phyloP scores from a whole-genome alignment of 345 rosid genomes.

The Euclidium syriacum region DNA sequence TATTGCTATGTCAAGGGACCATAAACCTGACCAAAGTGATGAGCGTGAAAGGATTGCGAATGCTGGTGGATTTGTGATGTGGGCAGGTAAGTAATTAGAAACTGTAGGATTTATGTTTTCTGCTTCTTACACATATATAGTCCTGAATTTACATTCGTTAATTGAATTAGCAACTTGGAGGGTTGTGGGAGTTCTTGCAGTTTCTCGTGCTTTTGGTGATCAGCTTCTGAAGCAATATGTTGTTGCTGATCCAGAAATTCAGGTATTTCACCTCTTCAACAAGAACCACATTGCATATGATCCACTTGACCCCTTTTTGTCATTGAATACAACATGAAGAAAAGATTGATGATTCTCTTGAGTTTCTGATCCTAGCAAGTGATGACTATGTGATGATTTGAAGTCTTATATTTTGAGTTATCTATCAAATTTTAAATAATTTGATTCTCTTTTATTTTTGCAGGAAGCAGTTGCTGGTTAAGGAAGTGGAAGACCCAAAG shows the following conservation, averaged over 20 bases:
- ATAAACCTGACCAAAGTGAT: no score
- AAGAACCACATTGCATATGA: background rate
- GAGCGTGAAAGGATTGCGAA: no score
- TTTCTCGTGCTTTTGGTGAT: constrained; percentile 91
- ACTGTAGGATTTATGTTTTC: background rate
- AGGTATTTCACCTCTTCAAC: constrained; percentile 28
- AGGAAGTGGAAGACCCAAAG: constrained; percentile 63
- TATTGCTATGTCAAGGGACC: no score
- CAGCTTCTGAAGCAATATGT: constrained; percentile 79
- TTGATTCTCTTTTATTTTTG: background rate
- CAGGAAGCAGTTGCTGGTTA: constrained; percentile 78
- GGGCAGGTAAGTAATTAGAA: constrained; percentile 56
- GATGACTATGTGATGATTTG: no score
- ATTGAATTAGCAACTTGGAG: constrained; percentile 68
- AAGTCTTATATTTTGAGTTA: no score
- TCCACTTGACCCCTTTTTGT: no score
- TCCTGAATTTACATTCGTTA: background rate
- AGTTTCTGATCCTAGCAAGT: no score
- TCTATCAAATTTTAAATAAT: no score
- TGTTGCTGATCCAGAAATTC: constrained; percentile 89
- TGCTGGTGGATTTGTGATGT: no score
- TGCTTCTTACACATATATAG: background rate
- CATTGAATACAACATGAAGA: no score
- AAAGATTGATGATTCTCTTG: no score
- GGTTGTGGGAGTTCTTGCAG: constrained; percentile 89